A percentile compares a stretch with the other conserved stretches of the same genome.
Evolutionary conservation across 768 basidiomycete species (phyloP).

Genomic region (Amanita rubescens): DNA sequence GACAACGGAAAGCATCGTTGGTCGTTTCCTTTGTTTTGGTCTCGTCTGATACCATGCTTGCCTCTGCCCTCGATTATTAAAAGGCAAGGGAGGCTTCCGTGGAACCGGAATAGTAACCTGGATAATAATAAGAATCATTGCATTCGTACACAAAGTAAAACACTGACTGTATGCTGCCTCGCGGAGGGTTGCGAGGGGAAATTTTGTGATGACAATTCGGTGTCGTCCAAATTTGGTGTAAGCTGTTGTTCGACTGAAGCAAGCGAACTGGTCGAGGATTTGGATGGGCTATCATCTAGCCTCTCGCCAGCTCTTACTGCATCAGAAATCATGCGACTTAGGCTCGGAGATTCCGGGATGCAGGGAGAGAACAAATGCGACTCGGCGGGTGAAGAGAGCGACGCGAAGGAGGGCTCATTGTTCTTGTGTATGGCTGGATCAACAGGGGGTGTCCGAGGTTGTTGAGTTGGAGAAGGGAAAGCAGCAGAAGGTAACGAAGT

Average conservation of each 20-base stretch:
- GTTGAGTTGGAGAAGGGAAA: background rate
- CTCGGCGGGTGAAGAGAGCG: conserved; percentile 19
- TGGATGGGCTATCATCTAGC: conserved; percentile 13
- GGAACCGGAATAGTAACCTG: background rate
- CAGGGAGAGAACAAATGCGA: conserved; percentile 5
- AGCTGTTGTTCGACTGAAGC: conserved; percentile 41
- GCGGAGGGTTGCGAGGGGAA: background rate
- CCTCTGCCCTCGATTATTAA: conserved; percentile 16
- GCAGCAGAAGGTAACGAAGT: background rate
- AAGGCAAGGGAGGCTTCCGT: background rate
- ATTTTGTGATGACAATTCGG: background rate
- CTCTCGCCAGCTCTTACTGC: background rate
- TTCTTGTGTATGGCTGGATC: background rate
- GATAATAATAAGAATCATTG: background rate
- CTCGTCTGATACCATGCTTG: conserved; percentile 30
- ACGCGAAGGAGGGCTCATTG: conserved; percentile 17
- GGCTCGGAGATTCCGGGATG: conserved; percentile 10
- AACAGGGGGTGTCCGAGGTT: background rate
- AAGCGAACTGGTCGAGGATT: conserved; percentile 29
- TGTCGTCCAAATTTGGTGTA: conserved; percentile 25
- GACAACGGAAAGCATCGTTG: background rate
- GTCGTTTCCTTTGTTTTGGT: conserved; percentile 2
- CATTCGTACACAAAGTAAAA: background rate
- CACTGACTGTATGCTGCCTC: background rate
- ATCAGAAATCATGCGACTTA: conserved; percentile 10